These are phyloP conservation scores for Colletotrichum tanaceti DNA, from an alignment of 2,329 filamentous ascomycete species.

Conservation along the genomic window DNA sequence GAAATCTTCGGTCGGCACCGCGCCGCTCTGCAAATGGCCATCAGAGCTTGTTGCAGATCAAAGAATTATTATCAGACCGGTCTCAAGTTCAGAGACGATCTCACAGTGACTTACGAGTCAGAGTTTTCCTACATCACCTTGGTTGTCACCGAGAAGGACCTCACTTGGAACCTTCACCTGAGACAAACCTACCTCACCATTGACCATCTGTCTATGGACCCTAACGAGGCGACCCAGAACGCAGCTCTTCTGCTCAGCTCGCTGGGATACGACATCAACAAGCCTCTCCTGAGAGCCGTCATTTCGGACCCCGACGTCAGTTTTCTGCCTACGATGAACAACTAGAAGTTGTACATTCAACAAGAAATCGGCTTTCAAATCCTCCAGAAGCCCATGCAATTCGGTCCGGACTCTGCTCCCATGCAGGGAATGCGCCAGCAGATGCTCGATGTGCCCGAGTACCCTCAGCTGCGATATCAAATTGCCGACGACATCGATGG, in stretches of 20 bases:
- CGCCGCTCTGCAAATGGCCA: slow-evolving; percentile 10
- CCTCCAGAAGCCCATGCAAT: neutral
- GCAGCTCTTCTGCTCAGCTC: neutral
- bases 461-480: neutral
- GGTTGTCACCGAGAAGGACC: slow-evolving; percentile 6
- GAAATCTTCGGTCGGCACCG: slow-evolving; percentile 4
- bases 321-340: slow-evolving; percentile 11
- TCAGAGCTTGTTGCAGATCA: slow-evolving; percentile 5
- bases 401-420: neutral
- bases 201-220: neutral
- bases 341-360: slow-evolving; percentile 35
- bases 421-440: slow-evolving; percentile 7
- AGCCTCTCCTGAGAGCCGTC: slow-evolving; percentile 26
- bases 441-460: neutral
- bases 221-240: neutral
- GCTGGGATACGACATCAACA: slow-evolving; percentile 20
- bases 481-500: slow-evolving; percentile 1
- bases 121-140: slow-evolving; percentile 29
- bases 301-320: neutral
- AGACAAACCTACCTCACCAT: slow-evolving; percentile 6
- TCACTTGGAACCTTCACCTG: slow-evolving; percentile 41
- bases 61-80: slow-evolving; percentile 25
- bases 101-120: slow-evolving; percentile 37
- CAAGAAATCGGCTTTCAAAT: slow-evolving; percentile 17
- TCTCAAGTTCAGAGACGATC: slow-evolving; percentile 29